Evolutionary conservation across 106 monocot species (phyloP).

Genomic region (Allium fistulosum): DNA sequence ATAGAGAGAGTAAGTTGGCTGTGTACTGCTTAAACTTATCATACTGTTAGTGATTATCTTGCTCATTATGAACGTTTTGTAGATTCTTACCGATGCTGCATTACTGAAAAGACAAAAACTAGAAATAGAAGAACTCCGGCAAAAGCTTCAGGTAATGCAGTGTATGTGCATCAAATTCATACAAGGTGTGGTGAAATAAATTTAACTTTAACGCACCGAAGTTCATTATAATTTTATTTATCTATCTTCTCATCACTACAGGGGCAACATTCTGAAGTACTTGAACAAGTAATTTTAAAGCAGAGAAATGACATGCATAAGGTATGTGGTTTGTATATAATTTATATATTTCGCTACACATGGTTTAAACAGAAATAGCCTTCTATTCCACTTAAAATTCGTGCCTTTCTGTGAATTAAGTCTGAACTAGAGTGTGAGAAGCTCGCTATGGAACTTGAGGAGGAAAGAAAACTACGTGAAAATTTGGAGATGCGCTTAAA

Average conservation of each 20-base stretch:
- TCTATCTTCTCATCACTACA: conserved; percentile 14
- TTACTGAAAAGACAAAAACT: conserved; percentile 80
- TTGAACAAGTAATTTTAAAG: conserved; percentile 89
- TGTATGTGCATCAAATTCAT: neutral
- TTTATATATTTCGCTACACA: neutral
- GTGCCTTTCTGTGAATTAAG: conserved; percentile 15
- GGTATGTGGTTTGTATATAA: conserved; percentile 18
- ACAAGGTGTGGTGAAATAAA: neutral
- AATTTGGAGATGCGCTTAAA: conserved; percentile 23
- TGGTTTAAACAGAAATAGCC: neutral
- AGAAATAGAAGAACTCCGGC: conserved; percentile 91
- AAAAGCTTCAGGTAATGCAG: conserved; percentile 57
- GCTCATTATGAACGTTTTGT: neutral
- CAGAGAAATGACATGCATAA: conserved; percentile 97
- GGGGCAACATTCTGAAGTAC: conserved; percentile 91
- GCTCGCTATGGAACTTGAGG: conserved; percentile 59
- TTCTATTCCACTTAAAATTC: neutral
- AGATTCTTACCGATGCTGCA: conserved; percentile 98
- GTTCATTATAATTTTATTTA: neutral
- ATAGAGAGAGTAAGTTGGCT: too few relatives aligned
- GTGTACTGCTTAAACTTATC: too few relatives aligned
- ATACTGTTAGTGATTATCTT: too few relatives aligned
- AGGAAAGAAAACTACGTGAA: conserved; percentile 56
- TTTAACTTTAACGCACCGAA: too few relatives aligned
- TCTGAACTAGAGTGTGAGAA: conserved; percentile 64